These are phyloP conservation scores for Nicotiana obtusifolia DNA, from an alignment of 257 asterid species.

Conservation along the genomic window DNA sequence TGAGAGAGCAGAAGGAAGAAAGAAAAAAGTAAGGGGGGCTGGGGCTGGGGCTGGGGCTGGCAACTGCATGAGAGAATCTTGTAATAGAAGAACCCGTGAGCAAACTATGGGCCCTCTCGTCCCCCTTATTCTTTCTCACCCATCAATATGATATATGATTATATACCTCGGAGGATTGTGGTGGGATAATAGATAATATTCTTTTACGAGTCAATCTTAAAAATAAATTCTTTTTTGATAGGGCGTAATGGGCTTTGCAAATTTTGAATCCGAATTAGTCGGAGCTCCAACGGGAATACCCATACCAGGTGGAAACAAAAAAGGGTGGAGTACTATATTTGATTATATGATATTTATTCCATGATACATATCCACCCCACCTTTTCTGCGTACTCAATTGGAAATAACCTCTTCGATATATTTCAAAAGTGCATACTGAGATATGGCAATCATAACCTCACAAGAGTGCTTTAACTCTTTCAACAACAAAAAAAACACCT, in stretches of 20 bases:
- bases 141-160: neutral
- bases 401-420: neutral
- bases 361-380: neutral
- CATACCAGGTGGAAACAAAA: too few species aligned
- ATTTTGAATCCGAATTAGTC: too few species aligned
- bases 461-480: neutral
- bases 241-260: too few species aligned
- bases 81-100: slow-evolving; percentile 34
- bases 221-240: too few species aligned
- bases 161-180: too few species aligned
- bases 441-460: slow-evolving; percentile 5
- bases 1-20: neutral
- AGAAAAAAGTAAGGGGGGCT: neutral
- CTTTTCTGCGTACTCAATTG: neutral
- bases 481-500: neutral
- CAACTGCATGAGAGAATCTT: slow-evolving; percentile 23
- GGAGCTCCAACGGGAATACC: too few species aligned
- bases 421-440: neutral
- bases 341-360: too few species aligned
- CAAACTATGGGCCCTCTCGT: slow-evolving; percentile 16
- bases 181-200: too few species aligned
- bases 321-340: too few species aligned
- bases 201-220: too few species aligned
- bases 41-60: neutral
- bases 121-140: neutral